These are phyloP conservation scores for Myriosclerotinia duriaeana DNA, from an alignment of 2,329 filamentous ascomycete species.

Conservation along the genomic window DNA sequence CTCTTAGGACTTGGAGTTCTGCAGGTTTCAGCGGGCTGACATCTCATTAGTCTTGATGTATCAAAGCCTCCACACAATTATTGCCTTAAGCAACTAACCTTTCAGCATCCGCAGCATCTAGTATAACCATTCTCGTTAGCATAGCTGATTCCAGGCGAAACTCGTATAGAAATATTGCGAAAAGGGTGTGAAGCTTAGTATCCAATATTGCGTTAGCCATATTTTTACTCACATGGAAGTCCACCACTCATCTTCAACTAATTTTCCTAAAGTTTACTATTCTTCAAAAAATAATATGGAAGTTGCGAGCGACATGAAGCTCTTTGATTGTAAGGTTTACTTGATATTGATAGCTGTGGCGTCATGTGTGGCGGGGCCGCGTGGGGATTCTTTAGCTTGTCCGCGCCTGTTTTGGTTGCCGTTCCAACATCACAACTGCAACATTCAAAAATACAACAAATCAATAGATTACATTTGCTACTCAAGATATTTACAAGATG, in stretches of 20 bases:
- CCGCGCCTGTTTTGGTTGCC: slow-evolving; percentile 7
- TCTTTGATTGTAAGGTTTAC: slow-evolving; percentile 19
- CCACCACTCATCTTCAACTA: slow-evolving; percentile 36
- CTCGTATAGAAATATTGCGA: slow-evolving; percentile 33
- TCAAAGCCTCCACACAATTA: background rate
- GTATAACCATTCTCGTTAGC: slow-evolving; percentile 37
- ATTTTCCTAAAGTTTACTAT: slow-evolving; percentile 14
- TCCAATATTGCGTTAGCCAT: slow-evolving; percentile 32
- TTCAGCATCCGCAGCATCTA: slow-evolving; percentile 97
- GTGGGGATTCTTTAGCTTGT: slow-evolving; percentile 6
- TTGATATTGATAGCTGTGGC: slow-evolving; percentile 25
- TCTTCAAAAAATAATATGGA: slow-evolving; percentile 18
- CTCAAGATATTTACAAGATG: slow-evolving; percentile 57
- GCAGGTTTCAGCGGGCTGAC: slow-evolving; percentile 83
- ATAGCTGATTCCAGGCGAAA: slow-evolving; percentile 35
- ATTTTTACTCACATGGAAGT: slow-evolving; percentile 42
- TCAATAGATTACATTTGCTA: background rate
- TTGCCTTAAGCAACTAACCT: slow-evolving; percentile 57
- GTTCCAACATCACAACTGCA: slow-evolving; percentile 3
- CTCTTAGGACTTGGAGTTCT: slow-evolving; percentile 87
- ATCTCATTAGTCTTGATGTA: slow-evolving; percentile 28
- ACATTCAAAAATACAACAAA: slow-evolving; percentile 5
- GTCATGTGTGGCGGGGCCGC: slow-evolving; percentile 22
- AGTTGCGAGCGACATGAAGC: slow-evolving; percentile 30
- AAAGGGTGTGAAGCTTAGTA: slow-evolving; percentile 34